Evolutionary conservation across 2,329 filamentous ascomycete genomes (phyloP), one percentile per base, ranked within the genome.

Genomic region (Trichoderma afroharzianum): DNA sequence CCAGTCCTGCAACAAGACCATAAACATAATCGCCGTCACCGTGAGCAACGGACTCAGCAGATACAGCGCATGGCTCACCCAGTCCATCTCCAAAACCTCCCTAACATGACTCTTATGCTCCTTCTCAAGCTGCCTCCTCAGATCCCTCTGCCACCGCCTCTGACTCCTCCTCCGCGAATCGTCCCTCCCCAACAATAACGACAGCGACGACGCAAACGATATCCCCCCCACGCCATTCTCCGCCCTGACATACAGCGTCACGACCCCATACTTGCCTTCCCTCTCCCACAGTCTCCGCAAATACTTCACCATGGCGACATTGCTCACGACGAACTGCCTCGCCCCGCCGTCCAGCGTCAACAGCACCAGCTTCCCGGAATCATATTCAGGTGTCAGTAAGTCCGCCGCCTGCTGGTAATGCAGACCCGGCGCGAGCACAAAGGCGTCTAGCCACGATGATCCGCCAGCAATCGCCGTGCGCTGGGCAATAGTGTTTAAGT

Each of bases 391-490:
- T 72, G 82, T 82, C 18, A 90, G 79, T 0, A 83, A 82, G 14
- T 87, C 82, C 11, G 87, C 88, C 4, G 85, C 83, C 74, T 90
- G 87, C 74, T 91, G 88, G 74, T 86, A 86, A 78, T 91, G 89
- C 64, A 91, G 76, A 0, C 89, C 89, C 0, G 89, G 89, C 2
- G 86, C 88, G 3, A 91, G 82, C 14, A 90, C 81, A 12, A 91
- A 81, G 8, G 81, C 81, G 76, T 91, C 89, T 0, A 88, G 80
- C 81, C 86, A 87, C 2, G 84, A 85, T 1, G 87, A 86, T 3
- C 86, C 87, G 30, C 88, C 88, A 2, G 83, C 85, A 58, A 90
- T 82, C 18, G 83, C 85, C 3, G 88, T 90, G 7, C 88, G 84
- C 61, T 86, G 81, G 6, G 87, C 85, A 30, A 90, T 82, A 2